These are phyloP conservation scores for Iberis amara DNA, from an alignment of 441 rosid genomes.

Conservation along the genomic window DNA sequence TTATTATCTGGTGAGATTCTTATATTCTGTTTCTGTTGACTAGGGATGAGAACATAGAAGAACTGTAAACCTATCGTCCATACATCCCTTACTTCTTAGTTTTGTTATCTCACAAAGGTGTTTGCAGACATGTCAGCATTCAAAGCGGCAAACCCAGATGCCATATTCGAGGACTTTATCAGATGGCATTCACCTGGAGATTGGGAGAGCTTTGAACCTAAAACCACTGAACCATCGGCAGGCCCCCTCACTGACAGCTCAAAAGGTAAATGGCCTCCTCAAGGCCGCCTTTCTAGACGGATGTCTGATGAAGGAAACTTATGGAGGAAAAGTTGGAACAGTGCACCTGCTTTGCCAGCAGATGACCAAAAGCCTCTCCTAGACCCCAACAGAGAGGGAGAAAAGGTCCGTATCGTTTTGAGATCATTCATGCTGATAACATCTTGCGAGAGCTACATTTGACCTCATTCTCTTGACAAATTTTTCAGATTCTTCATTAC, in stretches of 20 bases:
- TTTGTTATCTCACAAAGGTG: slow-evolving; percentile 19
- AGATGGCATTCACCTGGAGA: slow-evolving; percentile 99
- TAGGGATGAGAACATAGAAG: slow-evolving; percentile 8
- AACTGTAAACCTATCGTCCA: slow-evolving; percentile 1
- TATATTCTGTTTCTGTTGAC: not conserved
- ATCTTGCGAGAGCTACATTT: slow-evolving; percentile 8
- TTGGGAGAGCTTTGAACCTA: slow-evolving; percentile 55
- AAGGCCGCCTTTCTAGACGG: slow-evolving; percentile 73
- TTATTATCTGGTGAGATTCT: slow-evolving; percentile 67
- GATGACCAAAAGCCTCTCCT: slow-evolving; percentile 86
- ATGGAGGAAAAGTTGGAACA: slow-evolving; percentile 90
- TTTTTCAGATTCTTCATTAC: slow-evolving; percentile 73
- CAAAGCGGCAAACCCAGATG: slow-evolving; percentile 97
- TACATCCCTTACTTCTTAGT: slow-evolving; percentile 1
- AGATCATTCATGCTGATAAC: slow-evolving; percentile 8
- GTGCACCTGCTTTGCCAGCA: slow-evolving; percentile 70
- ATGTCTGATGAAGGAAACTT: slow-evolving; percentile 91
- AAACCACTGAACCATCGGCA: slow-evolving; percentile 38
- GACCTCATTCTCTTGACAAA: slow-evolving; percentile 25
- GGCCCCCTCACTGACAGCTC: slow-evolving; percentile 29
- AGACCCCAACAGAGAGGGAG: slow-evolving; percentile 92
- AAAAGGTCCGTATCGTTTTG: slow-evolving; percentile 54
- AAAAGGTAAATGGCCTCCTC: slow-evolving; percentile 82
- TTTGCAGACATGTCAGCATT: slow-evolving; percentile 92
- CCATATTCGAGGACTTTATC: slow-evolving; percentile 91